Conservation (phyloP, 140 eudicot species). For the Senecio squalidus region DNA sequence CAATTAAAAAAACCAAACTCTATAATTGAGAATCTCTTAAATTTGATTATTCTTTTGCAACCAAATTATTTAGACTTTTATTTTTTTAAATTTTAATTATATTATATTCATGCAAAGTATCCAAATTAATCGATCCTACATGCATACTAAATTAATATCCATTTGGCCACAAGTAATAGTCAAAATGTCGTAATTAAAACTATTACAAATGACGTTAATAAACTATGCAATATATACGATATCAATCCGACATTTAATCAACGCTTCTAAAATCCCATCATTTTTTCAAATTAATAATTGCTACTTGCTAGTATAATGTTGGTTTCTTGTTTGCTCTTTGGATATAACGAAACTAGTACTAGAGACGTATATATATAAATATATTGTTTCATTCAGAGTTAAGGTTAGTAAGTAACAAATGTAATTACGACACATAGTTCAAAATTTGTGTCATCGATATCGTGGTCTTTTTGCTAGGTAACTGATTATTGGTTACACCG, state of each 20-base stretch:
- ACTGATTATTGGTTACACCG: too few species aligned
- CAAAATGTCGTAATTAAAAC: background rate
- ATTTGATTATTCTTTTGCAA: background rate
- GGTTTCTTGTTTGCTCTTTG: too few species aligned
- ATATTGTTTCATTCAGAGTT: too few species aligned
- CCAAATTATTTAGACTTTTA: background rate
- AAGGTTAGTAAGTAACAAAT: too few species aligned
- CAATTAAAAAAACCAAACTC: slow-evolving; percentile 1
- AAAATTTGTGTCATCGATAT: too few species aligned
- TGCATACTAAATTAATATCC: background rate
- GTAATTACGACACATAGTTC: too few species aligned
- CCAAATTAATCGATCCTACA: slow-evolving; percentile 1
- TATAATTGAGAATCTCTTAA: slow-evolving; percentile 15
- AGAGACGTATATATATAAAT: too few species aligned
- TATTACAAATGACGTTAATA: background rate
- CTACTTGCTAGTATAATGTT: too few species aligned
- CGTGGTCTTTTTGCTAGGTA: too few species aligned
- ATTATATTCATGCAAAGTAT: background rate
- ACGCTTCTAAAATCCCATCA: background rate
- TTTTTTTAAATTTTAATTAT: background rate
- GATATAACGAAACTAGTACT: too few species aligned
- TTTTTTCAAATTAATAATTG: too few species aligned
- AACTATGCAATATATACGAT: background rate
- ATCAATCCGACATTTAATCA: background rate
- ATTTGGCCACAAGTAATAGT: background rate